Percentiles rank a stretch among this genome's conserved stretches.
Evolutionary conservation across 106 monocot genomes (phyloP).

Genomic region (Dendrobium catenatum): DNA sequence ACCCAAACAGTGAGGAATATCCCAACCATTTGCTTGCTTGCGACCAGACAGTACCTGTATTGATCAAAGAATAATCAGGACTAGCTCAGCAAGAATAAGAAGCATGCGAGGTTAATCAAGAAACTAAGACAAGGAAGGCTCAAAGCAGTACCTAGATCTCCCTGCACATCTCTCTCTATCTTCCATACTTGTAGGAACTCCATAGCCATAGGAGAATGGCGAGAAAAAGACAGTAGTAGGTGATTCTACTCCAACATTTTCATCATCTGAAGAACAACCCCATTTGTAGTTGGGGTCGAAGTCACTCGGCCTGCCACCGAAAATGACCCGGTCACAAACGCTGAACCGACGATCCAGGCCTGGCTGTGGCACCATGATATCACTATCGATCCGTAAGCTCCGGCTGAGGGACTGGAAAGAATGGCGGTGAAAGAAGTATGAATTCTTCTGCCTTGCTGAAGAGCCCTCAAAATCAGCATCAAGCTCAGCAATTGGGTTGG

Average conservation of each 20-base stretch:
- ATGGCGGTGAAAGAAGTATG: constrained; percentile 41
- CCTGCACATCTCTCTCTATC: constrained; percentile 36
- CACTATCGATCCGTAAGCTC: constrained; percentile 42
- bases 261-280: constrained; percentile 44
- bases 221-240: constrained; percentile 37
- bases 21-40: constrained; percentile 70
- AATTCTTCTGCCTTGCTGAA: constrained; percentile 34
- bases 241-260: constrained; percentile 31
- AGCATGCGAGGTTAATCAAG: not conserved
- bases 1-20: constrained; percentile 64
- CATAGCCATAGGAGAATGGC: constrained; percentile 38
- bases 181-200: constrained; percentile 27
- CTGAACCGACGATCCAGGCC: constrained; percentile 33
- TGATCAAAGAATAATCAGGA: not conserved
- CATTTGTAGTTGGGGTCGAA: constrained; percentile 47
- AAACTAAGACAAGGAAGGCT: not conserved
- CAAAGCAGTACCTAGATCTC: constrained; percentile 27
- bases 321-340: constrained; percentile 41
- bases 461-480: constrained; percentile 61
- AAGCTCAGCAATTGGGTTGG: constrained; percentile 55
- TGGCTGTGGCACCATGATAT: constrained; percentile 28
- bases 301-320: constrained; percentile 51
- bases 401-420: constrained; percentile 52
- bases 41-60: constrained; percentile 44
- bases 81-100: not conserved